phyloP scores from a whole-genome alignment of 164 flowering plant species.

The Houttuynia cordata region DNA sequence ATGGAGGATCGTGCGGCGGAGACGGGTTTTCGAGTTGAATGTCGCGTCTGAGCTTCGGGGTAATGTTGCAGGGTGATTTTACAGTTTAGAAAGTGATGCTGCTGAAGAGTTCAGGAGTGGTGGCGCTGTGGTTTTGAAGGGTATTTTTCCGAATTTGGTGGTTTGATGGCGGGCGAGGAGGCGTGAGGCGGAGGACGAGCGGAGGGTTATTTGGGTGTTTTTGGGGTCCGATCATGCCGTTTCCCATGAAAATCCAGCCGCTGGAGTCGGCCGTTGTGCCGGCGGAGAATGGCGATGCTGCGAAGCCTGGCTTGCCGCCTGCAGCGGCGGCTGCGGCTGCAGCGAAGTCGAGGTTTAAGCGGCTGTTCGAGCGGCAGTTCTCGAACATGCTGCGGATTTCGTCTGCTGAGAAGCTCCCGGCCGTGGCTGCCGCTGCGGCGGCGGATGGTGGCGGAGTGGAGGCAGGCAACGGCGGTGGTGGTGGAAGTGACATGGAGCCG shows the following conservation, averaged over 20 bases:
- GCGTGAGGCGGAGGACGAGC: not conserved
- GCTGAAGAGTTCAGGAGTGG: not conserved
- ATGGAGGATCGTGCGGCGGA: not conserved
- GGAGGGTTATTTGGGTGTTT: not conserved
- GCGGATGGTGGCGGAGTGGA: slow-evolving; percentile 10
- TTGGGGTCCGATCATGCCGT: slow-evolving; percentile 21
- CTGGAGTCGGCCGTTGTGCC: slow-evolving; percentile 24
- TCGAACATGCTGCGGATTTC: slow-evolving; percentile 43
- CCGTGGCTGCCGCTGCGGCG: too few species aligned
- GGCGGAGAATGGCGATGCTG: slow-evolving; percentile 18
- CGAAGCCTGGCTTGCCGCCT: not conserved
- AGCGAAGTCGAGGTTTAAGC: slow-evolving; percentile 68
- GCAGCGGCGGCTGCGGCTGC: slow-evolving; percentile 48
- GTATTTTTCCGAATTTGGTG: not conserved
- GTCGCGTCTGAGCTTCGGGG: not conserved
- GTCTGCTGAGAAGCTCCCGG: slow-evolving; percentile 41
- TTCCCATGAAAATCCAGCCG: slow-evolving; percentile 88
- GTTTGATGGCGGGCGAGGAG: not conserved
- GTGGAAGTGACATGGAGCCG: slow-evolving; percentile 69
- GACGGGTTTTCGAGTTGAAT: not conserved
- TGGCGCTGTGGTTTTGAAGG: not conserved
- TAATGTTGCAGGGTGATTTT: slow-evolving; percentile 1
- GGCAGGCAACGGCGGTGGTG: not conserved
- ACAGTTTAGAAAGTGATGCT: slow-evolving; percentile 1
- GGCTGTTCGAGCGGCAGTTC: slow-evolving; percentile 75